Percentiles rank a stretch among this genome's conserved stretches.
Evolutionary conservation across 805 yeast species (phyloP).

Genomic region (Saturnispora silvae): DNA sequence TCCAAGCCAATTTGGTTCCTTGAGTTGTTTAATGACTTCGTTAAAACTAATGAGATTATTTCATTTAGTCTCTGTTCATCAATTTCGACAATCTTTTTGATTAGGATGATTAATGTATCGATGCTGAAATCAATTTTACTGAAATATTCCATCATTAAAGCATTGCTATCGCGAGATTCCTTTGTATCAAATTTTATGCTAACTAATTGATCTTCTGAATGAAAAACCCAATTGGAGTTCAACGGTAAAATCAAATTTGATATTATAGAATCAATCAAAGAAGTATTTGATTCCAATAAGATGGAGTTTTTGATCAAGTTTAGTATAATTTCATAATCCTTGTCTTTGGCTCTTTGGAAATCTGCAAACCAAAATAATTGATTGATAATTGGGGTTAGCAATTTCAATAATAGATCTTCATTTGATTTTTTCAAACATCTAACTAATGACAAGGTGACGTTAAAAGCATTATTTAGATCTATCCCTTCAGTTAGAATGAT

Average conservation of each 20-base stretch:
- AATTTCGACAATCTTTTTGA: constrained; percentile 31
- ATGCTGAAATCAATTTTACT: constrained; percentile 32
- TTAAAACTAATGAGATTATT: constrained; percentile 41
- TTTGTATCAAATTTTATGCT: constrained; percentile 14
- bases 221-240: constrained; percentile 31
- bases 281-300: constrained; percentile 10
- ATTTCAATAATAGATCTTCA: constrained; percentile 24
- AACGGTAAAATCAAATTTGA: constrained; percentile 19
- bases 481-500: constrained; percentile 34
- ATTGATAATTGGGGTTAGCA: constrained; percentile 23
- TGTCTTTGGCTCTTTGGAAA: constrained; percentile 25
- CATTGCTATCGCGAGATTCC: not conserved
- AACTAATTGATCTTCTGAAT: constrained; percentile 29
- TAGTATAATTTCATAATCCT: constrained; percentile 27
- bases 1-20: too few species aligned
- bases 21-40: constrained; percentile 65
- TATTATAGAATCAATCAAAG: constrained; percentile 11
- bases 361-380: constrained; percentile 37
- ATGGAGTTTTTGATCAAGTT: constrained; percentile 29
- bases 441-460: constrained; percentile 54
- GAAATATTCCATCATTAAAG: constrained; percentile 24
- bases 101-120: constrained; percentile 23
- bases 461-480: constrained; percentile 49
- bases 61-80: constrained; percentile 36
- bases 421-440: constrained; percentile 28